Conservation (phyloP, 768 basidiomycete species). For the Lyophyllum shimeji region DNA sequence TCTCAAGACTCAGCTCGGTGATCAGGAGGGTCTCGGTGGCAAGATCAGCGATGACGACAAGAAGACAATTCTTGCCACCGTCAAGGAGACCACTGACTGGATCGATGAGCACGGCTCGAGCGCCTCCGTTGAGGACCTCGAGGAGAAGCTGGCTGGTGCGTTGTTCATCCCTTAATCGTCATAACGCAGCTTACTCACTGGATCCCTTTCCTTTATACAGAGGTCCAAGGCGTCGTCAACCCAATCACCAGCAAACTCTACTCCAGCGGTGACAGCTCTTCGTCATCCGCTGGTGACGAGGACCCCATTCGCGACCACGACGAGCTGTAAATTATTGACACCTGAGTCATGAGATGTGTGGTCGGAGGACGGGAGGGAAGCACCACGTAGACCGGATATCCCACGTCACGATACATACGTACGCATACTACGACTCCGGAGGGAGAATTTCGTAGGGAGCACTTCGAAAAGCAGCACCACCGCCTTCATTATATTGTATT, state of each 20-base stretch:
- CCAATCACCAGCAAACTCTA: conserved; percentile 89
- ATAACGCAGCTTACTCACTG: not conserved
- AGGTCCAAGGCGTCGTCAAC: conserved; percentile 72
- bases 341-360: not conserved
- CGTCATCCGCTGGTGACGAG: conserved; percentile 36
- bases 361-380: not conserved
- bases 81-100: conserved; percentile 93
- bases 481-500: conserved; percentile 17
- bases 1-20: conserved; percentile 83
- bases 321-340: conserved; percentile 37
- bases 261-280: conserved; percentile 34
- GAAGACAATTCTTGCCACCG: conserved; percentile 72
- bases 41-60: conserved; percentile 83
- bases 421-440: conserved; percentile 2
- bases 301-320: conserved; percentile 43
- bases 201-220: conserved; percentile 23
- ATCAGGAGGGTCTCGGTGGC: conserved; percentile 88
- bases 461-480: conserved; percentile 15
- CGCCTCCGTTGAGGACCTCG: conserved; percentile 84
- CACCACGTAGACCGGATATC: not conserved
- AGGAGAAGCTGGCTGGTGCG: conserved; percentile 78
- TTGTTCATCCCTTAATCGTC: not conserved
- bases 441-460: conserved; percentile 11
- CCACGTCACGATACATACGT: conserved; percentile 7
- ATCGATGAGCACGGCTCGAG: conserved; percentile 78